Evolutionary conservation across 768 basidiomycete genomes (phyloP).

Genomic region (Mycena olivaceomarginata): DNA sequence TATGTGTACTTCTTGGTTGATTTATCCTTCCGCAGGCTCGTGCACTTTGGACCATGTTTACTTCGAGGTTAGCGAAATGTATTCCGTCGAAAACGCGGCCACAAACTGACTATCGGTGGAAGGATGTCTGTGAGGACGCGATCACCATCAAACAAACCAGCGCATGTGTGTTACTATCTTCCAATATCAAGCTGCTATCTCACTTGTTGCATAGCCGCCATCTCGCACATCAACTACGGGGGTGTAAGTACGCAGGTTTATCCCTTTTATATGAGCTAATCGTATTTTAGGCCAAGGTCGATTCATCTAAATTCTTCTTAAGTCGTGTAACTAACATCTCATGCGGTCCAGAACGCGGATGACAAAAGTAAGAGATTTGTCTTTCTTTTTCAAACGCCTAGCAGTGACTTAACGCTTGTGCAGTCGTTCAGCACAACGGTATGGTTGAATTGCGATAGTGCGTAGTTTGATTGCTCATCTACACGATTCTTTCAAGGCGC

Average conservation of each 20-base stretch:
- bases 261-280: not conserved
- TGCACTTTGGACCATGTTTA: conserved; percentile 56
- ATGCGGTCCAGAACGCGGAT: conserved; percentile 50
- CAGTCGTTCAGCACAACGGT: conserved; percentile 61
- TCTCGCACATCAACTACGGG: conserved; percentile 23
- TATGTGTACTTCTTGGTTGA: not conserved
- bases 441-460: conserved; percentile 6
- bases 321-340: not conserved
- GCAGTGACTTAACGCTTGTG: not conserved
- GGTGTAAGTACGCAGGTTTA: conserved; percentile 3
- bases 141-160: conserved; percentile 64
- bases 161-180: conserved; percentile 42
- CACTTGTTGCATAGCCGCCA: not conserved
- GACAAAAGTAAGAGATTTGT: conserved; percentile 51
- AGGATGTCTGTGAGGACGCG: conserved; percentile 62
- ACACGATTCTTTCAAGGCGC: not conserved
- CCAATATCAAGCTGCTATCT: not conserved
- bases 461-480: not conserved
- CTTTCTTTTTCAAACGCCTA: not conserved
- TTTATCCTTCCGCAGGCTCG: conserved; percentile 45
- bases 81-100: not conserved
- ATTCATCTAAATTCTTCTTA: not conserved
- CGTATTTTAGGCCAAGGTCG: conserved; percentile 52
- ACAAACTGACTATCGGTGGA: not conserved
- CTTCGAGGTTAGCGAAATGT: conserved; percentile 50